phyloP scores from a whole-genome alignment of 768 basidiomycete genomes.

The Wakefieldia striispora region DNA sequence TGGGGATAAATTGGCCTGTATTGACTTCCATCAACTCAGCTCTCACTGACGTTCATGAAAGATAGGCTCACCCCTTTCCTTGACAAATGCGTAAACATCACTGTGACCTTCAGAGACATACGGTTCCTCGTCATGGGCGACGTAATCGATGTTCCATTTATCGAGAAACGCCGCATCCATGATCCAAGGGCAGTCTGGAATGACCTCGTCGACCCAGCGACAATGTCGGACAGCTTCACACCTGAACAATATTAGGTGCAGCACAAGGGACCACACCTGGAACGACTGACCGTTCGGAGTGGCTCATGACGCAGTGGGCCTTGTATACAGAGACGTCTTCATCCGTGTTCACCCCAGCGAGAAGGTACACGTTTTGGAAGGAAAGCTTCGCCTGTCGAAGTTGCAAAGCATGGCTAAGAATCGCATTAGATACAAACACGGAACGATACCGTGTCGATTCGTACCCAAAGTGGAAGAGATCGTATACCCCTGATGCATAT shows the following conservation, averaged over 20 bases:
- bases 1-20: slow-evolving; percentile 91
- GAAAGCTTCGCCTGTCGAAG: slow-evolving; percentile 94
- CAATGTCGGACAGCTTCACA: slow-evolving; percentile 94
- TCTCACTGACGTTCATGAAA: neutral
- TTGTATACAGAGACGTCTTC: slow-evolving; percentile 79
- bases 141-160: slow-evolving; percentile 89
- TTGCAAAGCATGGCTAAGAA: slow-evolving; percentile 82
- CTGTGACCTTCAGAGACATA: slow-evolving; percentile 77
- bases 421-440: slow-evolving; percentile 3
- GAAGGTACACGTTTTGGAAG: slow-evolving; percentile 85
- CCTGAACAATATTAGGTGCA: slow-evolving; percentile 36
- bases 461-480: slow-evolving; percentile 95
- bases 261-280: neutral
- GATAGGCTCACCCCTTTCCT: slow-evolving; percentile 64
- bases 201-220: slow-evolving; percentile 94
- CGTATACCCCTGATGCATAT: slow-evolving; percentile 76
- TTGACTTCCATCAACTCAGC: neutral
- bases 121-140: slow-evolving; percentile 93
- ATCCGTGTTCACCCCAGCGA: slow-evolving; percentile 93
- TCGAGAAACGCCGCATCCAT: slow-evolving; percentile 79
- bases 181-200: slow-evolving; percentile 90
- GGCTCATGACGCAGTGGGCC: slow-evolving; percentile 81
- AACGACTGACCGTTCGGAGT: slow-evolving; percentile 68
- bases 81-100: slow-evolving; percentile 84
- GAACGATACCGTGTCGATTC: slow-evolving; percentile 20